Base-by-base conservation (phyloP, 768 basidiomycete genomes). In the Naganishia antarctica region DNA sequence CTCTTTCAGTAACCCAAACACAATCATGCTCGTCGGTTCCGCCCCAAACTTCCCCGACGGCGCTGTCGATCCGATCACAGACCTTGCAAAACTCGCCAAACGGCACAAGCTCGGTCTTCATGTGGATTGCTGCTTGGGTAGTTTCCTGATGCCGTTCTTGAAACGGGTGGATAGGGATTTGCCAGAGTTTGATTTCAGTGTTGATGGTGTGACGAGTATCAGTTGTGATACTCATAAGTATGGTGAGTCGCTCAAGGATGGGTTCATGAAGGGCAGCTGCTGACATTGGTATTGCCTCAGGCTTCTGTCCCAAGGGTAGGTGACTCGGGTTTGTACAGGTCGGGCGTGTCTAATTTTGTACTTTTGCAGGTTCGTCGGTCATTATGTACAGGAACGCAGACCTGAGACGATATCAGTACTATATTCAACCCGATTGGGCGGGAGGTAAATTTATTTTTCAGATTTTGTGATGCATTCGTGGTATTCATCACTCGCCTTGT, bases 181-280 rank as follows among this genome's bases (percentile, higher is more conserved):
- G 25, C 77, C 81, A 40, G 87, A 85, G 0, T 98, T 97, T 73
- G 94, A 98, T 78, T 99, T 99, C 78, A 80, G 86, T 23, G 86
- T 97, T 1, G 81, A 83, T 2, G 94, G 94, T 3, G 94, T 99
- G 25, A 97, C 93, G 2, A 87, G 86, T 70, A 90, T 97, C 61
- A 92, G 90, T 66, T 96, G 93, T 76, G 94, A 99, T 80, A 91
- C 90, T 7, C 92, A 96, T 80, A 94, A 94, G 81, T 67, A 64
- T 51, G 66, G 66, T 66, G 26, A 51, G 65, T 61, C 8, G 9
- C 18, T 37, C 28, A 25, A 13, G 9, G 13, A 31, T 26, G 26
- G 23, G 32, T 58, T n/a, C 53, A 12, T 12, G 23, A 9, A 89
- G 87, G 70, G 51, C n/a, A n/a, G n/a, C n/a, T n/a, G 71, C 31